Base-by-base conservation (phyloP, 2,329 filamentous ascomycete species). In the Penicillium nordicum region DNA sequence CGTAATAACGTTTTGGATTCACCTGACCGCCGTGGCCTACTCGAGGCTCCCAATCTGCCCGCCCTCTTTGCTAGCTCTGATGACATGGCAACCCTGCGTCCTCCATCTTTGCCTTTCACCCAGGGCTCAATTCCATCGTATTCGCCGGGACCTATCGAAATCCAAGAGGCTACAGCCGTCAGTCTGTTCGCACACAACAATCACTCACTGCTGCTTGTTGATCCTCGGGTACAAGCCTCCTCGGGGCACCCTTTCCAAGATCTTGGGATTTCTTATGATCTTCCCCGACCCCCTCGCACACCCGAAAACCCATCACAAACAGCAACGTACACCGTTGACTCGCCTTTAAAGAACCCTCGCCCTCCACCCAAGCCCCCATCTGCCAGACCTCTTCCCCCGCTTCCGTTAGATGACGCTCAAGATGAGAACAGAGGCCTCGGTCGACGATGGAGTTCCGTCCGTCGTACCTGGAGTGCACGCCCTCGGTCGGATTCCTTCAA, bases 131-230 rank as follows among this genome's bases (percentile, higher is more conserved):
- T 73, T 61, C 72, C 74, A 30, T 79, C 72, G 60, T 80, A 61
- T 63, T 83, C 81, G 0, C 80, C 80, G 0, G 79, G 78, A 1
- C 71, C 74, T 1, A 72, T 82, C 11, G 84, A 88, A 69, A 79
- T 87, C 50, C 82, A 78, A 57, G 83, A 87, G 67, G 85, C 84
- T 10, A 84, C 78, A 41, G 83, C 82, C 11, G 78, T 88, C 14
- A 82, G 78, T 57, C 79, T 86, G 34, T 86, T 81, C 59, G 80
- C 84, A 2, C 85, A 87, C 70, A 84, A 84, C 69, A 88, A 87
- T 61, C 74, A 83, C 42, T 86, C 83, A 7, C 71, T 87, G 5
- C 73, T 87, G n/a, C 71, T 87, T n/a, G 81, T 88, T n/a, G 81
- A 87, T 63, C 80, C 83, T 53, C 67, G 70, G 44, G 61, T 69